phyloP scores from a whole-genome alignment of 2,329 filamentous ascomycete species.

The Colletotrichum sp. region DNA sequence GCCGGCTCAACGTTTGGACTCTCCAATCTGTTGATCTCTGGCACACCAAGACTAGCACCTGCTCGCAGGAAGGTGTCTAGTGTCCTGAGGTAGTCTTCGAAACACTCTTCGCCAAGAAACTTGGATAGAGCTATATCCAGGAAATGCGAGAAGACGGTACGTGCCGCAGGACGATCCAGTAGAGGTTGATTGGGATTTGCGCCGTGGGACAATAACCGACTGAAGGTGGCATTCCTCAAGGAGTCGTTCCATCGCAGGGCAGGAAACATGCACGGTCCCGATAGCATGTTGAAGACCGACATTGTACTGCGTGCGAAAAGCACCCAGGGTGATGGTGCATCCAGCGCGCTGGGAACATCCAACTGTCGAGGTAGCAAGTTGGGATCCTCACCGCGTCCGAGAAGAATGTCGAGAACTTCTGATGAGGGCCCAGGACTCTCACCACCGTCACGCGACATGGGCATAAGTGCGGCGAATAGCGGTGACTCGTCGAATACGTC shows the following conservation, averaged over 20 bases:
- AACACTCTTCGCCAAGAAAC: background rate
- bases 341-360: background rate
- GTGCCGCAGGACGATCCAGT: background rate
- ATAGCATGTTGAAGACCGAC: background rate
- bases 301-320: background rate
- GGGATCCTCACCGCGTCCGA: background rate
- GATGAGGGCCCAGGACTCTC: background rate
- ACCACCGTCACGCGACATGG: background rate
- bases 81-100: background rate
- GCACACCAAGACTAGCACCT: background rate
- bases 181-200: background rate
- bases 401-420: background rate
- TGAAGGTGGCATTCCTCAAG: background rate
- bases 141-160: background rate
- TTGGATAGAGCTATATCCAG: background rate
- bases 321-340: background rate
- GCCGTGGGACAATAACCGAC: background rate
- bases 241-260: background rate
- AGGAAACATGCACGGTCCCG: background rate
- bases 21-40: background rate
- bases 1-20: rapidly evolving
- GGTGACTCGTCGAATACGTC: background rate
- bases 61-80: background rate
- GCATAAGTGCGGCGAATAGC: background rate
- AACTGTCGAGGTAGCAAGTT: background rate